Percentiles rank a stretch among this genome's conserved stretches.
Evolutionary conservation across 257 asterid genomes (phyloP).

Genomic region (Eucommia ulmoides): DNA sequence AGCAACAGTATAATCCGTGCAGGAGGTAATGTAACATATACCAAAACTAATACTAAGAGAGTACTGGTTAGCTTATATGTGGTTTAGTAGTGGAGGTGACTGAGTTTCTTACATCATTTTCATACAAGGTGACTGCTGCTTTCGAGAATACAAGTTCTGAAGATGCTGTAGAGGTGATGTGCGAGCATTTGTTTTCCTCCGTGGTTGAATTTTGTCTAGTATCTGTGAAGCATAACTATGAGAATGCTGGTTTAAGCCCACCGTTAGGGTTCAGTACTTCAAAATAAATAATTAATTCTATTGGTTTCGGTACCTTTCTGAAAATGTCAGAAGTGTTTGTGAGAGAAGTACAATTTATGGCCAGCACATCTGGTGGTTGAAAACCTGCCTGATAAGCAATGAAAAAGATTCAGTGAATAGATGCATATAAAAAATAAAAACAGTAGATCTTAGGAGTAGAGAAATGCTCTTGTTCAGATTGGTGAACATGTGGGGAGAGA

Average conservation of each 20-base stretch:
- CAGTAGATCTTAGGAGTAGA: not conserved
- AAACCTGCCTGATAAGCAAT: slow-evolving; percentile 40
- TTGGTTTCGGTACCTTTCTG: slow-evolving; percentile 49
- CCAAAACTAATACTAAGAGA: not conserved
- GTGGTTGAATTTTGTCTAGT: slow-evolving; percentile 27
- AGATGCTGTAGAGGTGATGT: slow-evolving; percentile 52
- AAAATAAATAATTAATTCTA: too few relatives aligned
- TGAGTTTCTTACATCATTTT: slow-evolving; percentile 58
- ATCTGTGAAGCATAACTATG: too few relatives aligned
- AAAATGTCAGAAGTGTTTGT: slow-evolving; percentile 63
- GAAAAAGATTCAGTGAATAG: slow-evolving; percentile 3
- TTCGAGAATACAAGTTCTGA: slow-evolving; percentile 46
- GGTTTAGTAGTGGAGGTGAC: not conserved
- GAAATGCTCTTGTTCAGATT: too few relatives aligned
- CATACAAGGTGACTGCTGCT: slow-evolving; percentile 30
- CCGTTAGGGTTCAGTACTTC: too few relatives aligned
- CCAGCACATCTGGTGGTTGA: slow-evolving; percentile 50
- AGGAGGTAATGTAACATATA: too few relatives aligned
- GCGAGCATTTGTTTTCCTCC: slow-evolving; percentile 25
- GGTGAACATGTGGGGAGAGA: too few relatives aligned
- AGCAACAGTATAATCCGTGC: not conserved
- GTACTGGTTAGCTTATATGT: not conserved
- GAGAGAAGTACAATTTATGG: slow-evolving; percentile 80
- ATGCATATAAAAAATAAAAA: not conserved
- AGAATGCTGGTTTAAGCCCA: too few relatives aligned